These are phyloP conservation scores for Eustoma russellianum DNA, from an alignment of 257 asterid genomes.

Conservation along the genomic window DNA sequence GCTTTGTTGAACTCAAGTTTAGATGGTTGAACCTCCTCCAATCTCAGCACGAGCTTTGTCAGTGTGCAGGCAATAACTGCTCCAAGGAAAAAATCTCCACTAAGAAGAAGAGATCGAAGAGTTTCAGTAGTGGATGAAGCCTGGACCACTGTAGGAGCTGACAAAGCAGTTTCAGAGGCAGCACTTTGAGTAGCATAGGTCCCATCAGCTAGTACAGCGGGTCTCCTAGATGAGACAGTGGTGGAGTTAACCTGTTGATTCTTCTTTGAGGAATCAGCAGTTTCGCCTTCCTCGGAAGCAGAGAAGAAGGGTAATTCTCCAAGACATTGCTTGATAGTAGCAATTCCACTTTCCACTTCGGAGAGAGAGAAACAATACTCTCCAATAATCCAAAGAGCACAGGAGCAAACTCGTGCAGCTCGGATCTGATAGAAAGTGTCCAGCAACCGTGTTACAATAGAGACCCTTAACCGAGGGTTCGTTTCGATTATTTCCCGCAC, in stretches of 20 bases:
- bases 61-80: conserved; percentile 84
- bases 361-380: conserved; percentile 81
- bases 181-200: conserved; percentile 98
- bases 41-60: conserved; percentile 70
- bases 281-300: conserved; percentile 67
- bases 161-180: conserved; percentile 88
- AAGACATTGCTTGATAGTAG: conserved; percentile 89
- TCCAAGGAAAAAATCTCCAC: conserved; percentile 91
- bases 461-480: conserved; percentile 80
- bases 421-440: conserved; percentile 91
- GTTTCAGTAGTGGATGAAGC: conserved; percentile 61
- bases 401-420: conserved; percentile 84
- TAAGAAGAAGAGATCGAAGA: conserved; percentile 83
- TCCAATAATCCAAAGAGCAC: conserved; percentile 96
- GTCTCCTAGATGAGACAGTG: conserved; percentile 87
- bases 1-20: conserved; percentile 72
- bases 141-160: conserved; percentile 66
- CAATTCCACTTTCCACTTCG: conserved; percentile 80
- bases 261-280: conserved; percentile 64
- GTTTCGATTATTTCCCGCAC: conserved; percentile 93
- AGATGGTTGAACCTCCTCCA: conserved; percentile 88
- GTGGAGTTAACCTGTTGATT: conserved; percentile 61
- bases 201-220: conserved; percentile 93
- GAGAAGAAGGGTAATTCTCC: conserved; percentile 88
- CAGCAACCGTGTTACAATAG: conserved; percentile 72